Conservation (phyloP, 257 asterid species). For the Solanum appendiculatum region DNA sequence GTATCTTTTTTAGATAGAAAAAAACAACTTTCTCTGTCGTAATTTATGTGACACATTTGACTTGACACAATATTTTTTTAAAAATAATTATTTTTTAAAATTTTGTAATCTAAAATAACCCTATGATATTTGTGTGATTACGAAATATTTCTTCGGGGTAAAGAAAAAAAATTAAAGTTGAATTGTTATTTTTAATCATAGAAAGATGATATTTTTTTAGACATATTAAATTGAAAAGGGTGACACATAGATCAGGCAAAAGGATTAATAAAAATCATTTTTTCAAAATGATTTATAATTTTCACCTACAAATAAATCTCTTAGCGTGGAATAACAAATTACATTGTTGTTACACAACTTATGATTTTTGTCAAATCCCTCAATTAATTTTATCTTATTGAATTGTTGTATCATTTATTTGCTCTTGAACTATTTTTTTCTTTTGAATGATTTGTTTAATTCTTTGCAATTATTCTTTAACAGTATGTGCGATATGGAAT, state of each 20-base stretch:
- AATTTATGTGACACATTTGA: too few species aligned
- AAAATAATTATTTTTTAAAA: too few species aligned
- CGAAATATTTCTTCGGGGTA: too few species aligned
- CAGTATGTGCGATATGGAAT: conserved; percentile 48
- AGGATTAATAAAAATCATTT: neutral
- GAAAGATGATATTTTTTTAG: too few species aligned
- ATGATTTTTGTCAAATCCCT: neutral
- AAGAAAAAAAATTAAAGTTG: too few species aligned
- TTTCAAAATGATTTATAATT: neutral
- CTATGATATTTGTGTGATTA: too few species aligned
- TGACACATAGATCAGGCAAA: too few species aligned
- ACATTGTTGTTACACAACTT: neutral
- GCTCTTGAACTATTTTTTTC: neutral
- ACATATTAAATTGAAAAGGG: neutral
- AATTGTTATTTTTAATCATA: too few species aligned
- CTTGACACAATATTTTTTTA: too few species aligned
- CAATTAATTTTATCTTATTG: neutral
- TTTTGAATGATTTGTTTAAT: neutral
- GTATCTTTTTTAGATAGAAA: too few species aligned
- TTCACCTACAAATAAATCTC: neutral
- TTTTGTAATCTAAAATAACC: too few species aligned
- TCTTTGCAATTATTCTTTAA: neutral
- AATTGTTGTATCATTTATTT: neutral
- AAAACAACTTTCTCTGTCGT: too few species aligned
- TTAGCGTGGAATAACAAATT: neutral